Evolutionary conservation across 208 protist genomes (phyloP).

Genomic region (Wallacemonas sp.): DNA sequence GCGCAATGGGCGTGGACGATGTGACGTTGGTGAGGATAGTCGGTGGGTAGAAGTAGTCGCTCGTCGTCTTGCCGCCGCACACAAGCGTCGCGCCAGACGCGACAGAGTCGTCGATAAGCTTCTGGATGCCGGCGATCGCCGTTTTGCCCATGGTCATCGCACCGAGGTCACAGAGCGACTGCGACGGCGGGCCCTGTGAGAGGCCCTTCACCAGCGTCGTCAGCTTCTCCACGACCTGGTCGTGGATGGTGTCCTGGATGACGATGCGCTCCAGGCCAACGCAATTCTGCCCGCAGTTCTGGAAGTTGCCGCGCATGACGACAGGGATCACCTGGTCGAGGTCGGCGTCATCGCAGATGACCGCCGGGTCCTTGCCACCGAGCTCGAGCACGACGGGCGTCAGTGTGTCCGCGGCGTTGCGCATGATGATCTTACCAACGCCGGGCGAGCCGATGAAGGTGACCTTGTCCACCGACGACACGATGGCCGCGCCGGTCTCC

Average conservation of each 20-base stretch:
- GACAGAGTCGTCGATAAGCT: conserved; percentile 89
- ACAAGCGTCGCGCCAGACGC: conserved; percentile 83
- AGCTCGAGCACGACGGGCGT: conserved; percentile 95
- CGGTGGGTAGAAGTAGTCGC: conserved; percentile 83
- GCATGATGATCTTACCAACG: conserved; percentile 91
- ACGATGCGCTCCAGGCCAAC: conserved; percentile 86
- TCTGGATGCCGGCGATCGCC: conserved; percentile 89
- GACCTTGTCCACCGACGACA: conserved; percentile 90
- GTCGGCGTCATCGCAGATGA: conserved; percentile 92
- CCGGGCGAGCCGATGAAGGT: conserved; percentile 91
- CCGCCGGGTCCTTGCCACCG: conserved; percentile 94
- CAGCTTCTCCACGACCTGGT: conserved; percentile 73
- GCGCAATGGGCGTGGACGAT: conserved; percentile 82
- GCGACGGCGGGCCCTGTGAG: conserved; percentile 82
- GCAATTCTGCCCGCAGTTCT: conserved; percentile 95
- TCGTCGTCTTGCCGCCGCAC: conserved; percentile 73
- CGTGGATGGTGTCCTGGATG: conserved; percentile 88
- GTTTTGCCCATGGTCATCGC: conserved; percentile 93
- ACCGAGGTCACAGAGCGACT: conserved; percentile 80
- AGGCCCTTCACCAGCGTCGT: conserved; percentile 48
- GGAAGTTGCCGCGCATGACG: conserved; percentile 89
- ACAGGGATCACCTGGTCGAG: conserved; percentile 86
- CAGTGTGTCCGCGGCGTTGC: conserved; percentile 84
- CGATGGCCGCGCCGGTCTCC: conserved; percentile 88
- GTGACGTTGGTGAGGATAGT: conserved; percentile 92